A percentile compares a stretch with the other conserved stretches of the same genome.
These are phyloP conservation scores for Colletotrichum endophyticum DNA, from an alignment of 2,329 filamentous ascomycete genomes.

Conservation along the genomic window DNA sequence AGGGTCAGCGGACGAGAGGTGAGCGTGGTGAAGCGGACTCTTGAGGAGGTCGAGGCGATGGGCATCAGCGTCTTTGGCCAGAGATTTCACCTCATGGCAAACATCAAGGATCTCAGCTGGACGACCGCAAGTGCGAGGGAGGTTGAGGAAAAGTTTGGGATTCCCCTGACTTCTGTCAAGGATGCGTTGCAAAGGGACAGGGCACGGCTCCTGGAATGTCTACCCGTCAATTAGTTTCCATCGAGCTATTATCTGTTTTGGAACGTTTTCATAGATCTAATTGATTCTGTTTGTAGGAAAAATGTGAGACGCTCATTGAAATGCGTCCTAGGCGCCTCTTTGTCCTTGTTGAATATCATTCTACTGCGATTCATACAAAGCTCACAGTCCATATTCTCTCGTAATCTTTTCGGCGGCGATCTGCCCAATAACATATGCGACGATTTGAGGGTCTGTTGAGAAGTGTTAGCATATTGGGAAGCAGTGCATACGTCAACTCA, in stretches of 20 bases:
- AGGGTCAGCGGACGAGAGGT: constrained; percentile 35
- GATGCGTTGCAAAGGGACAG: constrained; percentile 27
- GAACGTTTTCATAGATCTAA: fast-evolving
- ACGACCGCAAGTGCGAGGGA: constrained; percentile 14
- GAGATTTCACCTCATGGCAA: constrained; percentile 29
- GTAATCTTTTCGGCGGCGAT: not conserved
- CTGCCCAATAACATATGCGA: not conserved
- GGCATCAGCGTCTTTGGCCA: constrained; percentile 22
- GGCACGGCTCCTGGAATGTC: constrained; percentile 12
- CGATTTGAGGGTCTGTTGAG: not conserved
- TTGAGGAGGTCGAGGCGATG: constrained; percentile 26
- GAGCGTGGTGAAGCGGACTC: constrained; percentile 18
- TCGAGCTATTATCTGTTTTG: fast-evolving
- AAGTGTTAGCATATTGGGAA: not conserved
- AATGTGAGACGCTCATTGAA: fast-evolving
- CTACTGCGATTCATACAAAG: not conserved
- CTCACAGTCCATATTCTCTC: not conserved
- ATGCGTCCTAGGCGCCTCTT: too few relatives aligned
- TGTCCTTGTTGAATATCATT: fast-evolving
- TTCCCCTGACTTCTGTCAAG: constrained; percentile 31
- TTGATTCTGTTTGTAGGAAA: not conserved
- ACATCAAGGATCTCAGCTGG: constrained; percentile 26
- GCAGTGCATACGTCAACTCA: fast-evolving
- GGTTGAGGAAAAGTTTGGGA: constrained; percentile 29
- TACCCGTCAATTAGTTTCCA: not conserved